phyloP scores from a whole-genome alignment of 2,329 filamentous ascomycete species.

The Penicillium nordicum region DNA sequence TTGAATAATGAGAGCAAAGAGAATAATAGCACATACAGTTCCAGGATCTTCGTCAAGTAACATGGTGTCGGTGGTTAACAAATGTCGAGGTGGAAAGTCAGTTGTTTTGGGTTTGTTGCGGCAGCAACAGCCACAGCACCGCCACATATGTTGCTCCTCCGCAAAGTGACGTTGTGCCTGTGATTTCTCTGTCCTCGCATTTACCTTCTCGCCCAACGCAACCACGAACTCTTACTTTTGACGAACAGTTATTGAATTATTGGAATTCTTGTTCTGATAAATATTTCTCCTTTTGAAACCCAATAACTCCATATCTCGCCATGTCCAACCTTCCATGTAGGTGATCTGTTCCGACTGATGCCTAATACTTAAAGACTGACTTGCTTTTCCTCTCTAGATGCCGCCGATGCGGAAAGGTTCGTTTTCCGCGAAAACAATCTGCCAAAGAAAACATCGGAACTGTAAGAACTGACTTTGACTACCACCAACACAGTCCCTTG shows the following conservation, averaged over 20 bases:
- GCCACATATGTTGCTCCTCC: conserved; percentile 32
- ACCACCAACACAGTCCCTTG: conserved; percentile 65
- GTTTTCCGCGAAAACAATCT: conserved; percentile 21
- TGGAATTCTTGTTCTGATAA: conserved; percentile 1
- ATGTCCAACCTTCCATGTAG: conserved; percentile 53
- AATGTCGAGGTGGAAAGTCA: conserved; percentile 4
- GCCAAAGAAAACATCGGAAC: not conserved
- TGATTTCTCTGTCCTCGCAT: conserved; percentile 14
- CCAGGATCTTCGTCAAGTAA: conserved; percentile 92
- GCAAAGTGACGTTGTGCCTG: conserved; percentile 27
- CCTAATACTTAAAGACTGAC: not conserved
- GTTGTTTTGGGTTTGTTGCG: conserved; percentile 33
- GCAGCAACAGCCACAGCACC: conserved; percentile 42
- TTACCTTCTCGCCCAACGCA: not conserved
- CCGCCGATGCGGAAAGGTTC: conserved; percentile 93
- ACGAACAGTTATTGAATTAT: not conserved
- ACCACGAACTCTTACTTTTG: not conserved
- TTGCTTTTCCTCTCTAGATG: conserved; percentile 59
- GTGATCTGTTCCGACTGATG: conserved; percentile 16
- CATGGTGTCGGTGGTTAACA: conserved; percentile 58
- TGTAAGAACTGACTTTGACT: conserved; percentile 8
- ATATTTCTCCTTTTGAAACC: not conserved
- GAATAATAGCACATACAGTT: conserved; percentile 55
- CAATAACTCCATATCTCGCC: not conserved
- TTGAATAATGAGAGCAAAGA: too few species aligned